A percentile compares a stretch with the other conserved stretches of the same genome.
Conservation (phyloP, 108 stramenopile genomes). For the Aurantiochytrium sp. region DNA sequence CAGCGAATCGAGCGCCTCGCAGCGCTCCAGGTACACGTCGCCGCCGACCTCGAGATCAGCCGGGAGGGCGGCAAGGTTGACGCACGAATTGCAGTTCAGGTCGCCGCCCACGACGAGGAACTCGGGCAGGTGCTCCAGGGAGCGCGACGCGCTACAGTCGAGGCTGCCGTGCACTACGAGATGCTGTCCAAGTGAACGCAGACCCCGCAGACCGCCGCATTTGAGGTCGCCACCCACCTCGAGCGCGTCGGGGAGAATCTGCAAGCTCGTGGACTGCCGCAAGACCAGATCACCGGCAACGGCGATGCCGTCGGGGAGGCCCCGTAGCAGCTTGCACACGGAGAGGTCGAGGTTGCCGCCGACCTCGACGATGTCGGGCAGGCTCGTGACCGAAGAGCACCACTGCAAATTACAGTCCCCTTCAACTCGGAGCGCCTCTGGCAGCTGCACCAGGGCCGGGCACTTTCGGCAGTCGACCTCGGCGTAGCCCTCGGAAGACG, state of each 20-base stretch:
- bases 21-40: constrained; percentile 2
- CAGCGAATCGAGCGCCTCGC: neutral
- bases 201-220: neutral
- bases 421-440: neutral
- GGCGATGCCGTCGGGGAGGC: neutral
- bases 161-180: neutral
- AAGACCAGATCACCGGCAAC: neutral
- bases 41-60: neutral
- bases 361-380: neutral
- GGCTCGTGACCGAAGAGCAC: neutral
- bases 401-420: neutral
- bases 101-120: neutral
- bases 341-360: constrained; percentile 19
- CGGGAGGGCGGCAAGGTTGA: neutral
- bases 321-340: neutral
- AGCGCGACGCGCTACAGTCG: neutral
- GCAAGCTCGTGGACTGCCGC: neutral
- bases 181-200: neutral
- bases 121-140: neutral
- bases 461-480: neutral
- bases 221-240: neutral
- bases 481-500: neutral
- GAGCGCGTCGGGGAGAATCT: neutral
- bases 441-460: neutral
- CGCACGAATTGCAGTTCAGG: neutral